Evolutionary conservation across 2,329 filamentous ascomycete genomes (phyloP), one percentile per base, ranked within the genome.

Genomic region (Aspergillus felis): DNA sequence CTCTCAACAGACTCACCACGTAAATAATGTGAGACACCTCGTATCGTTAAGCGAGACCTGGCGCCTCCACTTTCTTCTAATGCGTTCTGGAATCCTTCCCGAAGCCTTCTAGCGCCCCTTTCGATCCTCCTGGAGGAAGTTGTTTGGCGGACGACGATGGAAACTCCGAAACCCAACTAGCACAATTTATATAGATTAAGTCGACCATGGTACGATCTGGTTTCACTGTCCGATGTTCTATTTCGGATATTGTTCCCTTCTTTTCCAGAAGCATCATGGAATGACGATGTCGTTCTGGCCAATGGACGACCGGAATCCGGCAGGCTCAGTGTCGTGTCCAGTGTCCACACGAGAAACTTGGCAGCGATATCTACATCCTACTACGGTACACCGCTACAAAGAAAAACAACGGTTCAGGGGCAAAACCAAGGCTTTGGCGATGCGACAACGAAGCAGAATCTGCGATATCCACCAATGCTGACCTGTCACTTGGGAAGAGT

Each of bases 11-110:
- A 12, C 5, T 38, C 32, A 17, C 32, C 14, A 38, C 32, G 14
- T 6, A 38, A 38, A 38, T 38, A 8, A 38, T 38, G 32, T 38
- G 32, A 38, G 32, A 38, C 32, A 38, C 7, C 14, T 38, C 32
- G 14, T 38, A 38, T 38, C 32, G 14, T 17, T n/a, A 38, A 38
- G 32, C 32, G 32, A 38, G 32, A 38, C 14, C 32, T n/a, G 32
- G 14, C 32, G 32, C 14, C n/a, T 28, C 41, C 20, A 28, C 27
- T 52, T 32, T 28, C 51, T 66, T 68, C 63, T 70, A 63, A 66
- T 53, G 65, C 55, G 44, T 72, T 72, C 69, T 48, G 64, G 62
- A 69, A 68, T 51, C 29, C 47, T 73, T 73, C 71, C 66, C 55
- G 68, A 72, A 70, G 54, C 48, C 49, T 71, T 72, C 69, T 71